Conservation (phyloP, 257 asterid genomes). For the Solanum appendiculatum region DNA sequence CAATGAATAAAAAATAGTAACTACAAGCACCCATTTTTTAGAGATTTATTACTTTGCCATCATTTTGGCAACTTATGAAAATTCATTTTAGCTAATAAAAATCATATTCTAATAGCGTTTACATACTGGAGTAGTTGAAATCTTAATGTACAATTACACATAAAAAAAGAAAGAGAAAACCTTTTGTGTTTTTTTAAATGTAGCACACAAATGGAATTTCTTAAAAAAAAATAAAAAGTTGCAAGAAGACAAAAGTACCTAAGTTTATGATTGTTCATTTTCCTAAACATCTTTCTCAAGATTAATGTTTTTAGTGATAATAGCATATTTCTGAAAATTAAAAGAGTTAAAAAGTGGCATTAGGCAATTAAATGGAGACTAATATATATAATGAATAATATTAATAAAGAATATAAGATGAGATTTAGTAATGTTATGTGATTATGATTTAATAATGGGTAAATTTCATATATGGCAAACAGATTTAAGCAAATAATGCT, state of each 20-base stretch:
- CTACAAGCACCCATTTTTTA: background rate
- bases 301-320: background rate
- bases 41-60: background rate
- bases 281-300: background rate
- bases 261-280: background rate
- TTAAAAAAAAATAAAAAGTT: too few species aligned
- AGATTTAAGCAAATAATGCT: too few species aligned
- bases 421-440: too few species aligned
- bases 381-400: too few species aligned
- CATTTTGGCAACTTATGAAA: background rate
- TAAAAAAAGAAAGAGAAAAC: background rate
- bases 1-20: background rate
- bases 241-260: background rate
- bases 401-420: background rate
- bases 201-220: background rate
- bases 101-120: background rate
- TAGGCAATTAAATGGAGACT: too few species aligned
- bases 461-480: too few species aligned
- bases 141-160: background rate
- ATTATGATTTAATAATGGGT: too few species aligned
- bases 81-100: background rate
- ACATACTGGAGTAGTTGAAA: background rate
- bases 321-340: background rate
- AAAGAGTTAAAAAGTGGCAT: too few species aligned
- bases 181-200: too few species aligned